Evolutionary conservation across 2,329 filamentous ascomycete genomes (phyloP), one percentile per base, ranked within the genome.

Genomic region (Colletotrichum sp.): DNA sequence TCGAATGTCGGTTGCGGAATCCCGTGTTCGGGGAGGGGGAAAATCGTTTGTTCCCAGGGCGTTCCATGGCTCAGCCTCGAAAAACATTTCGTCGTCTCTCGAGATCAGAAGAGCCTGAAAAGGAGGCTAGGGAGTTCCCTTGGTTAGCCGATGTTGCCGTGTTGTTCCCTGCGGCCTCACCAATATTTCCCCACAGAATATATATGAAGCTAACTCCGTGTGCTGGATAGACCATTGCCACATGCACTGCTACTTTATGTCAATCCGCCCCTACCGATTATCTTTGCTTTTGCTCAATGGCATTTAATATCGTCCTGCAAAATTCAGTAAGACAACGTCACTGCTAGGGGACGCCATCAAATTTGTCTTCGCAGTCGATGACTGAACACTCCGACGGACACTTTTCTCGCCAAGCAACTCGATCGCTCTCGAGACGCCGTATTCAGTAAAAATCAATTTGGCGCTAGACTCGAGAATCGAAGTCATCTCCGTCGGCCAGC

Each of bases 191-290:
- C 59, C 67, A 60, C 72, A 8, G 24, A 34, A 44, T 66, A 60
- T 73, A 65, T 71, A n/a, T 52, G 60, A 74, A 34, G 59, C 72
- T 39, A 59, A 39, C 60, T 24, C 59, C 60, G 59, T 64, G 59
- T 65, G 67, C 72, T 60, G 26, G 16, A 71, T 74, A 74, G 67
- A 65, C 18, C 32, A 57, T 28, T n/a, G 57, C 39, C 66, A 64
- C 71, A 59, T 55, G 55, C 36, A 34, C 6, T 64, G 39, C 26
- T 68, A 60, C 67, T 60, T 59, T 36, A 60, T 59, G 59, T 74
- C 44, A 69, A 39, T n/a, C n/a, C 16, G 16, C 26, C 52, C 16
- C 28, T 36, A 28, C 57, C 15, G 39, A 55, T 26, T 26, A 9
- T 26, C 15, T 16, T 65, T 71, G 32, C 72, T 48, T 71, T 71